Evolutionary conservation across 768 basidiomycete species (phyloP), one percentile per base, ranked within the genome.

Genomic region (Agaricus sinodeliciosus): DNA sequence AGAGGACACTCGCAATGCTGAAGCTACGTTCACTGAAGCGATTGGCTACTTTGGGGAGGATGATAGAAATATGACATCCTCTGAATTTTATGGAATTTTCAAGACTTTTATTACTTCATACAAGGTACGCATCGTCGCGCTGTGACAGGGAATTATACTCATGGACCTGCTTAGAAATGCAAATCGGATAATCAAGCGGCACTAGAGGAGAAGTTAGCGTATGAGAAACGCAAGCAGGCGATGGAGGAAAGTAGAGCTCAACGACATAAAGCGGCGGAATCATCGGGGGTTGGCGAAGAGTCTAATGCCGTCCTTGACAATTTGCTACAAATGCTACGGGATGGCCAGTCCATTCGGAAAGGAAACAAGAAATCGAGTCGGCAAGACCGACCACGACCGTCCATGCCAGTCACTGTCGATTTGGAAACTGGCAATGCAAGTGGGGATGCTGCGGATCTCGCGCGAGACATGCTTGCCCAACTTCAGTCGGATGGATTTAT

Each of bases 101-200:
- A 94, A 96, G 71, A 96, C 91, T 1, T 99, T 99, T 61, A 80
- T 94, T 25, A 94, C 87, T 0, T 95, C 94, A 2, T 99, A 94
- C 69, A 85, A 76, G 77, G 90, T 90, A 58, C 53, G 75, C 64
- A 27, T 36, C 49, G 36, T 28, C 51, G 31, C 22, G 9, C 42
- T 57, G 48, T 9, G 28, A 16, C 41, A 19, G 9, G 5, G 3
- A 22, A 27, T 19, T 25, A 18, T 48, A 27, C 43, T 50, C 16
- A 22, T n/a, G 9, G 15, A 12, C 36, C 6, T 39, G 12, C 51
- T 3, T 59, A 94, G 93, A 94, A 93, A 88, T 94, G 90, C 66
- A 87, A 87, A 65, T 53, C 65, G 13, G 89, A 94, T 37, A 96
- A 96, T 63, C 78, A 81, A 61, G 79, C 79, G 0, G 73, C 78